Conservation (phyloP, 2,329 filamentous ascomycete genomes). For the Monosporascus cannonballus region DNA sequence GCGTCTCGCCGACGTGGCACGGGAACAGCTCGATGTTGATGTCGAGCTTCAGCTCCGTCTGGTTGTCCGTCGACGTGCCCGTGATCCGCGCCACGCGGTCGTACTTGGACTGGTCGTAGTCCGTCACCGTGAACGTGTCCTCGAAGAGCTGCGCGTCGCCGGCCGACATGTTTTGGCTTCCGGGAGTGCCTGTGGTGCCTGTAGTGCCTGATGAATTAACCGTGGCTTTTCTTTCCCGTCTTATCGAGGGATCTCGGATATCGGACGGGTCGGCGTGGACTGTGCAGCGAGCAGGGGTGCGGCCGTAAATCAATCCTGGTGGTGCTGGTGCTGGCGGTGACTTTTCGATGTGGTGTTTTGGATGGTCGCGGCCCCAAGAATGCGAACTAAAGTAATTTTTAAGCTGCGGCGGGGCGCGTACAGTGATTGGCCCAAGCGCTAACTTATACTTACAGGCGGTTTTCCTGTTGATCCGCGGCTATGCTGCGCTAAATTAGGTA, state of each 20-base stretch:
- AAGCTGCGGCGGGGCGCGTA: background rate
- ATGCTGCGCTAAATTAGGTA: constrained; percentile 3
- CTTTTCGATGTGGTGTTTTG: background rate
- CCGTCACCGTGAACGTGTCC: constrained; percentile 79
- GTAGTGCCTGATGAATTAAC: background rate
- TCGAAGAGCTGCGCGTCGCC: constrained; percentile 91
- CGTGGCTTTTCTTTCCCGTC: background rate
- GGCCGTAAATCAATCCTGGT: background rate
- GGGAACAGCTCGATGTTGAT: constrained; percentile 93
- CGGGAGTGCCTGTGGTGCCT: background rate
- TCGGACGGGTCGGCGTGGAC: background rate
- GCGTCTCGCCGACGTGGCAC: constrained; percentile 62
- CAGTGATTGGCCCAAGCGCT: constrained; percentile 15
- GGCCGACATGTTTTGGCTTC: constrained; percentile 42
- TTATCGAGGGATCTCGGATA: background rate
- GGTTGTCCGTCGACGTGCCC: constrained; percentile 68
- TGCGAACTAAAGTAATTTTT: background rate
- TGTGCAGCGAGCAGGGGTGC: background rate
- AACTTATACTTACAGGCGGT: constrained; percentile 15
- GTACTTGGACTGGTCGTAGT: constrained; percentile 81
- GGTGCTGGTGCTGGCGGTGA: background rate
- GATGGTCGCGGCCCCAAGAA: background rate
- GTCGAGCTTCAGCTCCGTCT: constrained; percentile 77
- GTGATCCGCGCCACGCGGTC: constrained; percentile 86
- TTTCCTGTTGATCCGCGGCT: constrained; percentile 8